These are phyloP conservation scores for Endocarpon pusillum DNA, from an alignment of 495 filamentous ascomycete genomes.

Conservation along the genomic window DNA sequence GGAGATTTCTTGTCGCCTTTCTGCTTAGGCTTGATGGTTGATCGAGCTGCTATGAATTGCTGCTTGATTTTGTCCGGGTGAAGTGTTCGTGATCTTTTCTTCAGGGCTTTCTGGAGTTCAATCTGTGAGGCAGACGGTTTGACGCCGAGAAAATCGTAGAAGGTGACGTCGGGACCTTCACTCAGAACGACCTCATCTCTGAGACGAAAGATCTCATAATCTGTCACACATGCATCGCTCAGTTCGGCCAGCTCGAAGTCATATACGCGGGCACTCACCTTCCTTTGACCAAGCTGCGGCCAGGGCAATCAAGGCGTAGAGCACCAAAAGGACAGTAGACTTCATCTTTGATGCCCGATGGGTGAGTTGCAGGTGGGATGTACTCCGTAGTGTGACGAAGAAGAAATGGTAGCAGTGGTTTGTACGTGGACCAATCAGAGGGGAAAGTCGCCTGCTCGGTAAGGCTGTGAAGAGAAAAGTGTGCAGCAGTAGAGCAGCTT, in stretches of 20 bases:
- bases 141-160: slow-evolving; percentile 85
- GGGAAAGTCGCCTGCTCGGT: too few relatives aligned
- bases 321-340: slow-evolving; percentile 15
- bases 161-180: slow-evolving; percentile 71
- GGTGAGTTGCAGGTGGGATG: too few relatives aligned
- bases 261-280: slow-evolving; percentile 32
- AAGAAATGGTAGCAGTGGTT: too few relatives aligned
- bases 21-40: slow-evolving; percentile 40
- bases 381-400: too few relatives aligned
- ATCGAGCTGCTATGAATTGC: slow-evolving; percentile 54
- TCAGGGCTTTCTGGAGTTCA: slow-evolving; percentile 84
- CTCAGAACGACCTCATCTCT: slow-evolving; percentile 62
- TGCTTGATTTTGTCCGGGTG: slow-evolving; percentile 95
- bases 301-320: slow-evolving; percentile 34
- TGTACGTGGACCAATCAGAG: too few relatives aligned
- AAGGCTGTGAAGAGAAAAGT: too few relatives aligned
- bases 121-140: slow-evolving; percentile 58
- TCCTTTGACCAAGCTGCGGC: slow-evolving; percentile 71
- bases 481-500: too few relatives aligned
- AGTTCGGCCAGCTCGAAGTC: slow-evolving; percentile 2
- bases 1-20: slow-evolving; percentile 38
- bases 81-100: slow-evolving; percentile 60
- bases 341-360: slow-evolving; percentile 30
- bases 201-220: slow-evolving; percentile 93
- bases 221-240: slow-evolving; percentile 25